Evolutionary conservation across 83 land plant species (phyloP), one percentile per base, ranked within the genome.

Genomic region (Larix sibirica): DNA sequence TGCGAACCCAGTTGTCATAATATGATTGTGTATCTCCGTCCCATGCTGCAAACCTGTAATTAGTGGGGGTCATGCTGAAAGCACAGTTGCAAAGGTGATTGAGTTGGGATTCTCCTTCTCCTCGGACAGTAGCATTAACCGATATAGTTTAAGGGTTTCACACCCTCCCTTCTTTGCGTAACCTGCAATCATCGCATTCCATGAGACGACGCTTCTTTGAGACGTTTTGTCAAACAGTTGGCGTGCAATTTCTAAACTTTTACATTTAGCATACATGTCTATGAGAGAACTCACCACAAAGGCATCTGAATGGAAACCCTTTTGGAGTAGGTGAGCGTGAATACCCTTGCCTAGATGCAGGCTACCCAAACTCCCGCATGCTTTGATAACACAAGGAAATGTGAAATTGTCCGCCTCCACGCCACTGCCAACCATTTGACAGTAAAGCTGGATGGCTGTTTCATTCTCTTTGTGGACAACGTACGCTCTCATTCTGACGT

Each of bases 361-460:
- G 59, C 78, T 65, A 17, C 67, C 31, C n/a, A 40, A 60, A 20
- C 76, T 80, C 58, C 90, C 86, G 77, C 82, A 66, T 1, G 87
- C 90, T 6, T 87, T 83, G 21, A 91, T 67, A 38, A 87, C 88
- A 20, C 73, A 84, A 0, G 90, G 28, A 20, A 84, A 88, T 2
- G 90, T 84, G 85, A 88, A 91, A n/a, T 83, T 60, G 82, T 91
- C 90, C 13, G 89, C 86, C 66, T 33, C 60, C 66, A 88, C 67
- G 10, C 89, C 88, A n/a, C 82, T 89, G 0, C 28, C 18, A 38
- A 17, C 79, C 93, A 91, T 88, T 50, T 24, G 7, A 24, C 67
- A 24, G 10, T 64, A 64, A 6, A 64, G 67, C 21, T n/a, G 21
- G 10, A n/a, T 20, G 67, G 23, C 66, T n/a, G 21, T 20, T 64